Evolutionary conservation across 2,329 filamentous ascomycete species (phyloP).

Genomic region (Decorospora gaudefroyi): DNA sequence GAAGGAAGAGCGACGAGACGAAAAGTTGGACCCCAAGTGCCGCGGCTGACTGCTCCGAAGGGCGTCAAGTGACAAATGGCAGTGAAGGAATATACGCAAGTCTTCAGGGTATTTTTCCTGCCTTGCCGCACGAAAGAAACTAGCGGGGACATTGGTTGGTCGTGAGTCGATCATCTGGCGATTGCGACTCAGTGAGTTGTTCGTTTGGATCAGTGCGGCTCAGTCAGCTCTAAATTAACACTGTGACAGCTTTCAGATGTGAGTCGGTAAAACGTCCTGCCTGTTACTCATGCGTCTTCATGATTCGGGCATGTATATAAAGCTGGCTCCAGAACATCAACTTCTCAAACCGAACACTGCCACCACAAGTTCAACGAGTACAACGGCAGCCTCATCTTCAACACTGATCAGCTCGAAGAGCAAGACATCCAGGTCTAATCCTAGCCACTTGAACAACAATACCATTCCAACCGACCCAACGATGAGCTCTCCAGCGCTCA

Average conservation of each 20-base stretch:
- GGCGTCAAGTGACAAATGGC: slow-evolving; percentile 32
- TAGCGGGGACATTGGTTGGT: slow-evolving; percentile 19
- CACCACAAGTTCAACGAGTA: background rate
- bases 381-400: background rate
- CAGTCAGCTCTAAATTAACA: slow-evolving; percentile 38
- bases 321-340: slow-evolving; percentile 3
- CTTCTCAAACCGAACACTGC: slow-evolving; percentile 3
- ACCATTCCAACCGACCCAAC: slow-evolving; percentile 1
- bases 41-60: slow-evolving; percentile 32
- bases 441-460: background rate
- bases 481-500: slow-evolving; percentile 37
- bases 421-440: background rate
- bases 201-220: slow-evolving; percentile 34
- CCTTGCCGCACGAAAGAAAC: slow-evolving; percentile 21
- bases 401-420: background rate
- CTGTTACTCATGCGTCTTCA: background rate
- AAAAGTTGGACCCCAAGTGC: too few species aligned
- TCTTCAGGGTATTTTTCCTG: slow-evolving; percentile 27
- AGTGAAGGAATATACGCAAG: slow-evolving; percentile 21
- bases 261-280: too few species aligned
- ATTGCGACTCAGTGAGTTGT: slow-evolving; percentile 21
- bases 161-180: slow-evolving; percentile 13
- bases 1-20: too few species aligned
- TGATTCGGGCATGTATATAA: slow-evolving; percentile 20
- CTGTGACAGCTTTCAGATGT: background rate